Base-by-base conservation (phyloP, 2,329 filamentous ascomycete species). In the Seiridium cupressi region DNA sequence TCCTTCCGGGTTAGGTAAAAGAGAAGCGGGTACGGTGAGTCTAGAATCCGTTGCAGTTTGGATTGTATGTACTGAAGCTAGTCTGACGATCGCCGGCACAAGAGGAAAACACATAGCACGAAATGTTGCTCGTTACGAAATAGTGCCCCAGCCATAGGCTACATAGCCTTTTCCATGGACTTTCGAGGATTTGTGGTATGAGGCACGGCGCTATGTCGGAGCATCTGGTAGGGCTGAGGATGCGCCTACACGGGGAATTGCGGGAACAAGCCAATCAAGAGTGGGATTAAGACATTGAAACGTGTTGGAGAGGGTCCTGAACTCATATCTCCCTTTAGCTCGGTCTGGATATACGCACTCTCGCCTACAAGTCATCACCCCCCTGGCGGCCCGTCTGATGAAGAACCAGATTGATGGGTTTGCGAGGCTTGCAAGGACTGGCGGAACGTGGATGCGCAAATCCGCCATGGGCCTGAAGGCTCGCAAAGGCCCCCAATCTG, bases 191-290 rank as follows among this genome's bases (percentile, higher is more conserved):
- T 13, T 53, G 49, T 13, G 13, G 38, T 42, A 42, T 7, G 26
- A 42, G 3, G 51, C 51, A 32, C 51, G 51, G 51, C 51, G 51
- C 51, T 36, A 55, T 26, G 35, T 44, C 51, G 51, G 51, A 10
- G 31, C 18, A 35, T 13, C 42, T 10, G 6, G 38, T 55, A 55
- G 51, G 51, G 51, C 51, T 55, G 51, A 55, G 31, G 13, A 5
- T 9, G 51, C n/a, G 11, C 36, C 36, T 34, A 8, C n/a, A 11
- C 36, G 51, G 26, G 51, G 51, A 40, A 42, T 5, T 26, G 31
- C 51, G 51, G 51, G 36, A 55, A 40, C 8, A 55, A 44, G 51
- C 51, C 51, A 55, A 44, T 55, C 34, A 55, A 35, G 34, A 44
- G 51, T 6, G 13, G 35, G 13, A 55, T 42, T 42, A 13, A 42